These are phyloP conservation scores for Porcisia hertigi DNA, from an alignment of 208 protist genomes.

Conservation along the genomic window DNA sequence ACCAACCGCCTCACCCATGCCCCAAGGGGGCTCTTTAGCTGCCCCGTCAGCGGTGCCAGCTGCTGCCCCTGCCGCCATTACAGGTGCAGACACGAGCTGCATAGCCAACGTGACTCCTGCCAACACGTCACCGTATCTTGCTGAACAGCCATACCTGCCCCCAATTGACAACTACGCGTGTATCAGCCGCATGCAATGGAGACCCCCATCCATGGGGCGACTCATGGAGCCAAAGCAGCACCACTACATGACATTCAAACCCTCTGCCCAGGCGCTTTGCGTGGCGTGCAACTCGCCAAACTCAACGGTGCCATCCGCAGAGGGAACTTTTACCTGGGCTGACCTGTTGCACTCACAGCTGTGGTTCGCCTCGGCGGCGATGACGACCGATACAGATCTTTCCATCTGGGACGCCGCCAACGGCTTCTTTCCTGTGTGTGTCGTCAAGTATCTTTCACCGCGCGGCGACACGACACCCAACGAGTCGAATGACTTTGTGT, in stretches of 20 bases:
- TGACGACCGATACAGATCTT: conserved; percentile 63
- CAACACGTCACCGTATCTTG: conserved; percentile 28
- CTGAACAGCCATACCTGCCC: conserved; percentile 45
- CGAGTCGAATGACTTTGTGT: conserved; percentile 70
- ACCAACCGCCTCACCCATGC: not conserved
- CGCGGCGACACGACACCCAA: conserved; percentile 23
- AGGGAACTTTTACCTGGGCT: conserved; percentile 12
- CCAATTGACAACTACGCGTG: conserved; percentile 71
- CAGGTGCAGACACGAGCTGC: not conserved
- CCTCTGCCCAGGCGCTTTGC: conserved; percentile 29
- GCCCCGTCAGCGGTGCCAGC: not conserved
- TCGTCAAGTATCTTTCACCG: conserved; percentile 32
- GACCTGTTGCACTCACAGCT: conserved; percentile 67
- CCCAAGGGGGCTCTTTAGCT: not conserved
- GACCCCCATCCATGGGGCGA: conserved; percentile 41
- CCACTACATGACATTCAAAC: conserved; percentile 31
- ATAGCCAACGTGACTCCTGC: not conserved
- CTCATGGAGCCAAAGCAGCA: conserved; percentile 28
- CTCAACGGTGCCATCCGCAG: not conserved
- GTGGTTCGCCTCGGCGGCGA: conserved; percentile 75
- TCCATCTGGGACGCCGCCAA: conserved; percentile 77
- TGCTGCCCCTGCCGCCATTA: not conserved
- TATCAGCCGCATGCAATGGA: conserved; percentile 66
- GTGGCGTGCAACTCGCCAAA: not conserved
- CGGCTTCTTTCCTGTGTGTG: conserved; percentile 62